phyloP scores from a whole-genome alignment of 768 basidiomycete genomes.

The Tricholoma terreum region DNA sequence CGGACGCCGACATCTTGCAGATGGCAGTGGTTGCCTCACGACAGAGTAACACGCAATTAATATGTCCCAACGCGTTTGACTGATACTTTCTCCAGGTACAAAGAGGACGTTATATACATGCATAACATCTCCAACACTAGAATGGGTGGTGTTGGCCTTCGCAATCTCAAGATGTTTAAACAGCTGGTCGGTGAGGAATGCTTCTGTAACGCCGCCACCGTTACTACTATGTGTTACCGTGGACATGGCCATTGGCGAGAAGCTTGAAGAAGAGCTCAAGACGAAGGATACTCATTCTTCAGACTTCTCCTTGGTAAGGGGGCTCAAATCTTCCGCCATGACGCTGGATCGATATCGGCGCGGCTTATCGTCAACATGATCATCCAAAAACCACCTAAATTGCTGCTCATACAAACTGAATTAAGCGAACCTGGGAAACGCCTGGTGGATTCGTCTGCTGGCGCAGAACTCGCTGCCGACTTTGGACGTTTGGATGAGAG shows the following conservation, averaged over 20 bases:
- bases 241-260: constrained; percentile 32
- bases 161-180: constrained; percentile 42
- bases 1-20: constrained; percentile 31
- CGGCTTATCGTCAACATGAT: neutral
- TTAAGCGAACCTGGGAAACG: too few relatives aligned
- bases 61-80: too few relatives aligned
- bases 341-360: neutral
- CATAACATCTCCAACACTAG: constrained; percentile 35
- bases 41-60: too few relatives aligned
- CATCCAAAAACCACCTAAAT: neutral
- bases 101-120: constrained; percentile 31
- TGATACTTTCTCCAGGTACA: constrained; percentile 10
- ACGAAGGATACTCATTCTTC: constrained; percentile 33
- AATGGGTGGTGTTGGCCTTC: constrained; percentile 35
- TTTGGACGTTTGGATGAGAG: too few relatives aligned
- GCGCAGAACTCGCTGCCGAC: too few relatives aligned
- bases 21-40: constrained; percentile 9
- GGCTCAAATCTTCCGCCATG: constrained; percentile 18
- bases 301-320: constrained; percentile 38
- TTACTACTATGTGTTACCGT: constrained; percentile 42
- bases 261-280: neutral
- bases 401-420: too few relatives aligned
- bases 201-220: constrained; percentile 43
- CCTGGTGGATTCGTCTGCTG: too few relatives aligned
- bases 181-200: constrained; percentile 39